These are phyloP conservation scores for Rhytidhysteron rufulum DNA, from an alignment of 2,329 filamentous ascomycete genomes.

Conservation along the genomic window DNA sequence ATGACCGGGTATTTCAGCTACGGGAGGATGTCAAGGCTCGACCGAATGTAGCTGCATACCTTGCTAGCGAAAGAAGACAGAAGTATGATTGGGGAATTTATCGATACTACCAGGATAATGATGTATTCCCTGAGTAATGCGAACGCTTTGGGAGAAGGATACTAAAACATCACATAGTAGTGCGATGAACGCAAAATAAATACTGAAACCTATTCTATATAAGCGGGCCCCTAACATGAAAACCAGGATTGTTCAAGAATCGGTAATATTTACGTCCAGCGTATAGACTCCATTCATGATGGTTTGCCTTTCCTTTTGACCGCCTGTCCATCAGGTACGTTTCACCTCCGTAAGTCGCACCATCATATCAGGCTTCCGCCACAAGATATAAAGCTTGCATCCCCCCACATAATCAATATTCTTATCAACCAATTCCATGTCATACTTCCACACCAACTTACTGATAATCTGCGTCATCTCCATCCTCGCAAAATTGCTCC, in stretches of 20 bases:
- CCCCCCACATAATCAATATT: neutral
- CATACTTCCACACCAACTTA: conserved; percentile 6
- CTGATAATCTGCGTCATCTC: conserved; percentile 3
- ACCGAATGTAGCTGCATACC: conserved; percentile 8
- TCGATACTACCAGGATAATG: conserved; percentile 7
- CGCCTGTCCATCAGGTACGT: no score
- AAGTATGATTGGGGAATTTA: conserved; percentile 10
- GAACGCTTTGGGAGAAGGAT: no score
- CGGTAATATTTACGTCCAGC: no score
- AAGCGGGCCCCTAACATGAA: no score
- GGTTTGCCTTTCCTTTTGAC: no score
- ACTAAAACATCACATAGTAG: no score
- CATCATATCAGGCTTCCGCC: conserved; percentile 7
- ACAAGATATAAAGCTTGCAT: conserved; percentile 2
- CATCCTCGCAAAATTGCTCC: conserved; percentile 2
- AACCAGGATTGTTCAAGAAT: no score
- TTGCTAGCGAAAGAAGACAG: conserved; percentile 7
- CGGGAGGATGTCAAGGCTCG: conserved; percentile 7
- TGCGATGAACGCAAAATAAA: no score
- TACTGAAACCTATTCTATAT: no score
- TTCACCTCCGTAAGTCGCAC: no score
- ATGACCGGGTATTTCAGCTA: conserved; percentile 4
- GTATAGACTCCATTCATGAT: no score
- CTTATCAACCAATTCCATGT: conserved; percentile 5
- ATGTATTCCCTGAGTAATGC: conserved; percentile 4